Evolutionary conservation across 2,329 filamentous ascomycete species (phyloP), one percentile per base, ranked within the genome.

Genomic region (Thelonectria blattea): DNA sequence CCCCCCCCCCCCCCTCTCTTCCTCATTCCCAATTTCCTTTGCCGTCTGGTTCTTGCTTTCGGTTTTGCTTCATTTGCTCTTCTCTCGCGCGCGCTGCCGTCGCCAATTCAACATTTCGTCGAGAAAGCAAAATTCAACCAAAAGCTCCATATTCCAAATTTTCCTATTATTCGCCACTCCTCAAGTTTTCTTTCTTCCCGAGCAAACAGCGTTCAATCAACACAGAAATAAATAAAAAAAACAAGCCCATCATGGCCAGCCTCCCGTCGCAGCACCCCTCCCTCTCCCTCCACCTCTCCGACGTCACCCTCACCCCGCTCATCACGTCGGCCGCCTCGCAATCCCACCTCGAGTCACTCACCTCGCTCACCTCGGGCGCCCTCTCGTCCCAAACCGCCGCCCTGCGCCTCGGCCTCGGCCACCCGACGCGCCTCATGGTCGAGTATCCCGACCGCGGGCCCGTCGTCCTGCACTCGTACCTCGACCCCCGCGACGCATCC

Each of bases 401-500:
- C 5, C 75, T 76, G 34, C 81, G 85, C 51, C 78, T 87, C 7
- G 80, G 79, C 48, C 78, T 86, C 45, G 85, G 85, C 65, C 68
- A 71, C 7, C 83, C 85, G 3, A 78, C 83, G 68, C 83, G 85
- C 71, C 79, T 88, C 63, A 83, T 88, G 73, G 80, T 88, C 70
- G 85, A 88, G 70, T 83, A 84, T 70, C 76, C 75, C 3, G 74
- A 77, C 41, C 74, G 74, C 50, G 78, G 78, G 20, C 73, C 79
- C 64, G 73, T 80, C 50, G 72, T 81, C 46, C 68, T 81, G 24
- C 75, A 82, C 62, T 81, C 80, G 22, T 85, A 80, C 68, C 71
- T 84, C 61, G 78, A 80, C 58, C 77, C 78, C 22, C 70, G 68
- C 58, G 73, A 74, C 34, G 58, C 67, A 39, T 30, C 27, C 27